Evolutionary conservation across 2,329 filamentous ascomycete species (phyloP).

Genomic region (Fusarium pseudonygamai): DNA sequence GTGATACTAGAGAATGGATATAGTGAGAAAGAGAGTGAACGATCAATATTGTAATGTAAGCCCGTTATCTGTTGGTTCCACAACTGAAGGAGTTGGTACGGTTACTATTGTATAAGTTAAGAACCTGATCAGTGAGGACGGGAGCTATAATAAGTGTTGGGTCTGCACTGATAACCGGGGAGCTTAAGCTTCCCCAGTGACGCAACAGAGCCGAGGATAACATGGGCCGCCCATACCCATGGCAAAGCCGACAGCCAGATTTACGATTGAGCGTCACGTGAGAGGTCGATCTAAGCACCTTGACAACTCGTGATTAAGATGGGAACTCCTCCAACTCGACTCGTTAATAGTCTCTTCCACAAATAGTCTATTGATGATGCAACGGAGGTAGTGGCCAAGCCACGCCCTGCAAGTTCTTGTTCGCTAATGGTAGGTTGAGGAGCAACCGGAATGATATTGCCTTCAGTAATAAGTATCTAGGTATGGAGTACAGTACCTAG

Average conservation of each 20-base stretch:
- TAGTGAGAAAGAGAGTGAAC: neutral
- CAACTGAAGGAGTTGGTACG: neutral
- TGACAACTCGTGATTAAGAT: neutral
- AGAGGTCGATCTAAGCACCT: neutral
- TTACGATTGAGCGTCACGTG: constrained; percentile 31
- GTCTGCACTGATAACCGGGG: constrained; percentile 5
- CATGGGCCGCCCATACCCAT: constrained; percentile 29
- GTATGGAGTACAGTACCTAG: neutral
- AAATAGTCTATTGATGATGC: neutral
- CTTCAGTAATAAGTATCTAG: neutral
- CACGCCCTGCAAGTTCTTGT: neutral
- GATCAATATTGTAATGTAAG: neutral
- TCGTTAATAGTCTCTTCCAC: neutral
- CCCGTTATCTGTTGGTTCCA: neutral
- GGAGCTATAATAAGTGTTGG: constrained; percentile 23
- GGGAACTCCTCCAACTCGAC: neutral
- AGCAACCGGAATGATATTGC: neutral
- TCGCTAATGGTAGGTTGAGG: neutral
- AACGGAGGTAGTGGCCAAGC: neutral
- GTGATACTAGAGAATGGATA: constrained; percentile 1
- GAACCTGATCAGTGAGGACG: constrained; percentile 8
- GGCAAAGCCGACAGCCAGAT: constrained; percentile 31
- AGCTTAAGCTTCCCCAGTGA: constrained; percentile 39
- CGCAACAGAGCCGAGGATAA: constrained; percentile 45
- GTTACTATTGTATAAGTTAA: constrained; percentile 5